These are phyloP conservation scores for Obba rivulosa DNA, from an alignment of 768 basidiomycete genomes.

Conservation along the genomic window DNA sequence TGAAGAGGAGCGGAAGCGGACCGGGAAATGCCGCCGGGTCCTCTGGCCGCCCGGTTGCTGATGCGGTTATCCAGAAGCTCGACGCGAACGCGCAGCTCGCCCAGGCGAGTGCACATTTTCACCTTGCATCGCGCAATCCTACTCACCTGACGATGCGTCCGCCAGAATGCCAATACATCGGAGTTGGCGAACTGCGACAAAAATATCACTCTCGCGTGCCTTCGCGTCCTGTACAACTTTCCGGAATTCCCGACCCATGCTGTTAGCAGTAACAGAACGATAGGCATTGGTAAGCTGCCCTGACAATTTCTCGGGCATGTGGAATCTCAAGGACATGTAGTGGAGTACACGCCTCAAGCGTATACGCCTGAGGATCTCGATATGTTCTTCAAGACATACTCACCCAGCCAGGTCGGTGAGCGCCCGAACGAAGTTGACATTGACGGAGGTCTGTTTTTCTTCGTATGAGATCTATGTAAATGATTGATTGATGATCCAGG, in stretches of 20 bases:
- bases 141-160: too few species aligned
- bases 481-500: conserved; percentile 8
- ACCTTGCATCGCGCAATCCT: too few species aligned
- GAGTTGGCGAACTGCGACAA: conserved; percentile 15
- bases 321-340: conserved; percentile 14
- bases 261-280: conserved; percentile 17
- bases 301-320: not conserved
- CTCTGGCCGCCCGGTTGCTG: not conserved
- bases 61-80: too few species aligned
- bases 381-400: conserved; percentile 35
- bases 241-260: conserved; percentile 15
- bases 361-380: conserved; percentile 38
- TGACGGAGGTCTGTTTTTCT: conserved; percentile 27
- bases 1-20: not conserved
- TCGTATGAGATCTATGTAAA: not conserved
- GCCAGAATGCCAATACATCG: not conserved
- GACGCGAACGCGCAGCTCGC: too few species aligned
- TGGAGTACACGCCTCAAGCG: conserved; percentile 36
- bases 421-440: conserved; percentile 29
- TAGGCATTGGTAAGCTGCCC: conserved; percentile 21
- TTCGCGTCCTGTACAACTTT: conserved; percentile 25
- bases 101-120: too few species aligned
- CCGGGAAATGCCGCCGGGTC: conserved; percentile 5
- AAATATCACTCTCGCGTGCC: conserved; percentile 22
- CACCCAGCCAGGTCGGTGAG: conserved; percentile 30